A percentile compares a stretch with the other conserved stretches of the same genome.
phyloP scores from a whole-genome alignment of 108 stramenopile species.

The Aureococcus anophagefferens region DNA sequence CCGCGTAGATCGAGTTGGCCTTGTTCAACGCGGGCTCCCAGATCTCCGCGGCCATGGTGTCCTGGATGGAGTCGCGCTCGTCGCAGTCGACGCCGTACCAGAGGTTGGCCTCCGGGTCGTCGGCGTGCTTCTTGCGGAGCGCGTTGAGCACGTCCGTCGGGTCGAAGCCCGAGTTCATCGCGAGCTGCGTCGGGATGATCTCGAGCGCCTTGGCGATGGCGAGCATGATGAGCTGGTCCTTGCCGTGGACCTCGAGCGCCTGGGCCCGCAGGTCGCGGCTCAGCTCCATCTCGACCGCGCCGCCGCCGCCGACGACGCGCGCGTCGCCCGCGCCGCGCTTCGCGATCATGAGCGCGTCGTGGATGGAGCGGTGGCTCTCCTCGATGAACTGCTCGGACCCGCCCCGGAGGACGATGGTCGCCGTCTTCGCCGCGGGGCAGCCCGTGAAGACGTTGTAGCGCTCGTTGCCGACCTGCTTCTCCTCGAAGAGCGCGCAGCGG shows the following conservation, averaged over 20 bases:
- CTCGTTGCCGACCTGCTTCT: slow-evolving; percentile 88
- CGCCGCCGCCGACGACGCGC: slow-evolving; percentile 90
- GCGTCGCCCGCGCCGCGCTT: slow-evolving; percentile 54
- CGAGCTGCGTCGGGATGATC: slow-evolving; percentile 89
- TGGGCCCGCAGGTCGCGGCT: slow-evolving; percentile 61
- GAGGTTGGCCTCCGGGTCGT: slow-evolving; percentile 54
- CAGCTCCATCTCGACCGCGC: slow-evolving; percentile 92
- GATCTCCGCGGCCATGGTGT: slow-evolving; percentile 84
- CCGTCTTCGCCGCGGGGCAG: slow-evolving; percentile 78
- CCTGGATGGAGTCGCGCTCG: slow-evolving; percentile 78
- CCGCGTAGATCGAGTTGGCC: slow-evolving; percentile 74
- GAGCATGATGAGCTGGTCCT: slow-evolving; percentile 84
- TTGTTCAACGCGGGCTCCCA: slow-evolving; percentile 99
- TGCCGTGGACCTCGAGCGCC: slow-evolving; percentile 84
- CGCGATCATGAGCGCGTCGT: slow-evolving; percentile 95
- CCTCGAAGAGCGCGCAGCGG: slow-evolving; percentile 85
- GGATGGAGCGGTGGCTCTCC: slow-evolving; percentile 89
- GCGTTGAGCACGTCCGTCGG: slow-evolving; percentile 89
- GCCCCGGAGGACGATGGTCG: slow-evolving; percentile 89
- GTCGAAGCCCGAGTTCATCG: slow-evolving; percentile 96
- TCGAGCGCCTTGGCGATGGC: slow-evolving; percentile 89
- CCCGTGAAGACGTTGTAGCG: slow-evolving; percentile 93
- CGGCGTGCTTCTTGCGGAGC: slow-evolving; percentile 80
- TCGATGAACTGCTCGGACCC: slow-evolving; percentile 98
- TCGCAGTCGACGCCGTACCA: slow-evolving; percentile 96